phyloP scores from a whole-genome alignment of 208 protist genomes.

The Crithidia fasciculata region DNA sequence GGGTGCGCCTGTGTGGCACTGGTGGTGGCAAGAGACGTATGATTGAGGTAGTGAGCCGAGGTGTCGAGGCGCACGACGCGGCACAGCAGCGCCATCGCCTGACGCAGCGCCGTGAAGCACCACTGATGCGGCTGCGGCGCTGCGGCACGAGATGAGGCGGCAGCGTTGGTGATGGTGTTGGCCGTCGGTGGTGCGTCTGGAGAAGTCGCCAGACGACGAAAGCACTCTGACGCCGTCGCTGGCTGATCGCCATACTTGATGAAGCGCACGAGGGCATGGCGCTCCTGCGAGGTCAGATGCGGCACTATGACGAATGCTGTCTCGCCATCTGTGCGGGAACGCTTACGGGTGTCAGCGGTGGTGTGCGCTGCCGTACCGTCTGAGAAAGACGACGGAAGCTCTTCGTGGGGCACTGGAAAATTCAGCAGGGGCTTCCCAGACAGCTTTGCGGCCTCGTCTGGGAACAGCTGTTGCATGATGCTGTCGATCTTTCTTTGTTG shows the following conservation, averaged over 20 bases:
- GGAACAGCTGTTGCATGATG: slow-evolving; percentile 33
- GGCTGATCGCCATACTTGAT: slow-evolving; percentile 33
- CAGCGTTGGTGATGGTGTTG: slow-evolving; percentile 7
- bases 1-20: background rate
- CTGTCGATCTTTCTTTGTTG: background rate
- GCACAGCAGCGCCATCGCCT: slow-evolving; percentile 61
- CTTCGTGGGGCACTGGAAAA: slow-evolving; percentile 20
- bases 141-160: background rate
- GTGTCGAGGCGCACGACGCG: slow-evolving; percentile 54
- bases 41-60: slow-evolving; percentile 30
- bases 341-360: slow-evolving; percentile 4
- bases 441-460: background rate
- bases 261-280: slow-evolving; percentile 13
- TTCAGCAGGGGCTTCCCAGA: slow-evolving; percentile 13
- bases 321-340: background rate
- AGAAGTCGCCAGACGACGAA: background rate
- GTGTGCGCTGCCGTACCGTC: too few relatives aligned
- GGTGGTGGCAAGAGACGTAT: background rate
- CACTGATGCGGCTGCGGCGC: slow-evolving; percentile 17
- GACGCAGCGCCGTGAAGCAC: slow-evolving; percentile 35
- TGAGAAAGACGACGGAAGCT: too few relatives aligned
- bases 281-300: slow-evolving; percentile 17
- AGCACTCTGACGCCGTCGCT: background rate
- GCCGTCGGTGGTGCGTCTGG: background rate
- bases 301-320: background rate